phyloP scores from a whole-genome alignment of 352 stramenopile genomes.

The Phytophthora meadii region DNA sequence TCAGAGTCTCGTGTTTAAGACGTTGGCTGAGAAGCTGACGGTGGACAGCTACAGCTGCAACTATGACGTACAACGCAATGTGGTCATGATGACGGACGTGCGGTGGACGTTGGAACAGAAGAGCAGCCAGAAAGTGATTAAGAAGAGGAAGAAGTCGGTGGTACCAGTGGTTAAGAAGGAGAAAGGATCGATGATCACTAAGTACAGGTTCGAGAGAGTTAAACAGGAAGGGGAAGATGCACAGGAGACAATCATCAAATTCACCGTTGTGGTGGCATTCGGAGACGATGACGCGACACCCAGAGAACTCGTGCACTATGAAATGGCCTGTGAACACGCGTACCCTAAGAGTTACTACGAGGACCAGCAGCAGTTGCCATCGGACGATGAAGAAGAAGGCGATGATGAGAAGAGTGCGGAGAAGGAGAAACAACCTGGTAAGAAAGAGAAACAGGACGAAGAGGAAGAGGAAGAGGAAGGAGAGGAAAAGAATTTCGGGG shows the following conservation, averaged over 20 bases:
- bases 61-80: conserved; percentile 69
- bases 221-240: conserved; percentile 26
- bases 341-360: conserved; percentile 86
- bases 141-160: conserved; percentile 50
- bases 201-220: conserved; percentile 61
- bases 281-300: conserved; percentile 45
- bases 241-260: conserved; percentile 54
- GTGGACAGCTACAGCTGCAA: conserved; percentile 70
- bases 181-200: conserved; percentile 43
- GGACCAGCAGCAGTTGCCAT: conserved; percentile 47
- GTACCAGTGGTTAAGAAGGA: conserved; percentile 6
- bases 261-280: conserved; percentile 48
- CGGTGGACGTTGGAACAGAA: conserved; percentile 53
- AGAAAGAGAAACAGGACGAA: conserved; percentile 15
- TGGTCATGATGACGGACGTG: conserved; percentile 63
- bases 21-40: conserved; percentile 43
- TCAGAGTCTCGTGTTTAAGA: conserved; percentile 54
- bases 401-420: conserved; percentile 14
- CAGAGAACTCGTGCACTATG: conserved; percentile 66
- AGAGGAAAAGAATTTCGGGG: conserved; percentile 50
- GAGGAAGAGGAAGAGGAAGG: conserved; percentile 23
- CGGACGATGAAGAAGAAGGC: conserved; percentile 37
- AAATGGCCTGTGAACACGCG: conserved; percentile 51
- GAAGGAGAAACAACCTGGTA: conserved; percentile 19
- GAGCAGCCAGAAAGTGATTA: conserved; percentile 41